Conservation (phyloP, 1,284 basidiomycete genomes). For the Cutaneotrichosporon sp. region DNA sequence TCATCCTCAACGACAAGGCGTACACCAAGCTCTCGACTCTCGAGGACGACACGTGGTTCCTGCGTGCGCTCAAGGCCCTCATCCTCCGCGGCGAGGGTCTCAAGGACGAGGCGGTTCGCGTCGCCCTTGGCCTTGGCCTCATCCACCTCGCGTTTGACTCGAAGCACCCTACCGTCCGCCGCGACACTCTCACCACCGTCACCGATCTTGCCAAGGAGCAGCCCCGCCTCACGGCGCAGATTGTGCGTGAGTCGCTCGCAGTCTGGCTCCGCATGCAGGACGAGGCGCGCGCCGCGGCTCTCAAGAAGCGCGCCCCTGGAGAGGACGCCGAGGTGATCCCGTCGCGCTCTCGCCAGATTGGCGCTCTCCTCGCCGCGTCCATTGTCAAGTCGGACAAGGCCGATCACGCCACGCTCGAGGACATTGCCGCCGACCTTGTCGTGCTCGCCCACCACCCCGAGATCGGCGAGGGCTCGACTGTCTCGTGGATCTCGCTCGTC, state of each 20-base stretch:
- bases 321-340: constrained; percentile 37
- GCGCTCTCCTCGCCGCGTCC: constrained; percentile 33
- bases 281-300: constrained; percentile 26
- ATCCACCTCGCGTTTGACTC: constrained; percentile 68
- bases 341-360: constrained; percentile 43
- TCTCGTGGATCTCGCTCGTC: constrained; percentile 81
- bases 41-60: constrained; percentile 75
- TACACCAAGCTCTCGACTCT: constrained; percentile 68
- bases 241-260: constrained; percentile 63
- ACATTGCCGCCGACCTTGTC: constrained; percentile 59
- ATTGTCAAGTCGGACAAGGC: constrained; percentile 19
- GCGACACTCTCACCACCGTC: constrained; percentile 58
- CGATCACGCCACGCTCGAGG: constrained; percentile 33
- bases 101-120: constrained; percentile 60
- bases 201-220: constrained; percentile 42
- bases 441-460: constrained; percentile 74
- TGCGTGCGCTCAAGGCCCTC: constrained; percentile 65
- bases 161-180: constrained; percentile 60
- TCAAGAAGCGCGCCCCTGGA: constrained; percentile 24
- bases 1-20: constrained; percentile 82
- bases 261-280: constrained; percentile 42
- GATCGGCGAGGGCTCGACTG: constrained; percentile 64
- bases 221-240: constrained; percentile 59
- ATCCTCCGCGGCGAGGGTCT: constrained; percentile 62
- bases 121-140: constrained; percentile 65